These are phyloP conservation scores for Yamadazyma siamensis DNA, from an alignment of 1,139 yeast genomes.

Conservation along the genomic window DNA sequence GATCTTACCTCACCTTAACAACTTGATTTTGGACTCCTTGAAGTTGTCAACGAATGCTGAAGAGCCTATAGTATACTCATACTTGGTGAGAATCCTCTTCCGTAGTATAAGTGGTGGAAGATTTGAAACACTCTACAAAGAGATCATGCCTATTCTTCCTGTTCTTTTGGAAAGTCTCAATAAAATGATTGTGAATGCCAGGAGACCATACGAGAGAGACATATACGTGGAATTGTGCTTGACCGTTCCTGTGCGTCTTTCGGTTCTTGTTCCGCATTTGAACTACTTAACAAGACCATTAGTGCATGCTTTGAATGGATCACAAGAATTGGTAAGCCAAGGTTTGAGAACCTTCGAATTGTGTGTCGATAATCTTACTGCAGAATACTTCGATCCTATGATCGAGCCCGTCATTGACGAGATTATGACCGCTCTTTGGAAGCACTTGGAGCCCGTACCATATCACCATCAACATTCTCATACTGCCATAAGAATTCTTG, in stretches of 20 bases:
- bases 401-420: conserved; percentile 94
- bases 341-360: conserved; percentile 91
- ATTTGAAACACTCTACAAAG: conserved; percentile 87
- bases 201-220: conserved; percentile 88
- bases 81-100: conserved; percentile 82
- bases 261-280: conserved; percentile 90
- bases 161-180: conserved; percentile 82
- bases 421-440: conserved; percentile 91
- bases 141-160: conserved; percentile 86
- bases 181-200: conserved; percentile 75
- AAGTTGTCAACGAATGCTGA: conserved; percentile 82
- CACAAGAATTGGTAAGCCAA: conserved; percentile 89
- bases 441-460: conserved; percentile 86
- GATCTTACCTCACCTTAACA: conserved; percentile 80
- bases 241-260: conserved; percentile 91
- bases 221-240: conserved; percentile 90
- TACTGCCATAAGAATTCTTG: conserved; percentile 87
- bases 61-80: conserved; percentile 88
- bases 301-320: conserved; percentile 85
- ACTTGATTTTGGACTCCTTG: conserved; percentile 76
- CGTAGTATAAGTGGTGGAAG: conserved; percentile 96
- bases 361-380: conserved; percentile 95
- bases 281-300: conserved; percentile 86
- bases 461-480: conserved; percentile 93
- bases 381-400: conserved; percentile 95